Conservation (phyloP, 129 eudicot species). For the Chrysanthemum seticuspe region DNA sequence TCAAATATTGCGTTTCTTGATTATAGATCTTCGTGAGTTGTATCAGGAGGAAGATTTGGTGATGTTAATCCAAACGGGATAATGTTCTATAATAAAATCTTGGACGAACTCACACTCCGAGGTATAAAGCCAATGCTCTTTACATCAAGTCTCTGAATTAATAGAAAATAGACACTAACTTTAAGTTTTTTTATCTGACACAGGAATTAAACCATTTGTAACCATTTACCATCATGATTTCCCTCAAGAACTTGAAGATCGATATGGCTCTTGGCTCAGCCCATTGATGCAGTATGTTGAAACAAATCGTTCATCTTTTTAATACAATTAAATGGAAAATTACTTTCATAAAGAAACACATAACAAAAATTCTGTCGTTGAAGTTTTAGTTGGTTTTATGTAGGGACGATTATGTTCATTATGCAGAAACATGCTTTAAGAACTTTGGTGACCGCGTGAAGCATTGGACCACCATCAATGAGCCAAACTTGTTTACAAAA, state of each 20-base stretch:
- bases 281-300: slow-evolving; percentile 68
- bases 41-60: slow-evolving; percentile 78
- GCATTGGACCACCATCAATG: slow-evolving; percentile 75
- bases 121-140: slow-evolving; percentile 33
- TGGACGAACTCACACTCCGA: slow-evolving; percentile 56
- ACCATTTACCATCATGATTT: slow-evolving; percentile 70
- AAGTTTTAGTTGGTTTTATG: slow-evolving; percentile 14
- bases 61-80: slow-evolving; percentile 60
- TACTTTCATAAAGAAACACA: too few species aligned
- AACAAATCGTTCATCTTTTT: slow-evolving; percentile 2
- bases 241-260: slow-evolving; percentile 81
- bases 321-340: not conserved
- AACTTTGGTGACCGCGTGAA: slow-evolving; percentile 83
- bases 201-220: slow-evolving; percentile 83
- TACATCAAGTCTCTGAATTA: not conserved
- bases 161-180: not conserved
- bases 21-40: slow-evolving; percentile 13
- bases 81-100: slow-evolving; percentile 56
- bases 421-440: slow-evolving; percentile 66
- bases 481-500: slow-evolving; percentile 65
- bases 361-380: not conserved
- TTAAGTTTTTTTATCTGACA: slow-evolving; percentile 5
- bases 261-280: slow-evolving; percentile 78
- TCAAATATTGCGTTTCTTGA: not conserved
- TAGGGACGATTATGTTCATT: slow-evolving; percentile 78